A percentile compares a stretch with the other conserved stretches of the same genome.
Conservation (phyloP, 176 grass and related monocot species). For the Raddia guianensis region DNA sequence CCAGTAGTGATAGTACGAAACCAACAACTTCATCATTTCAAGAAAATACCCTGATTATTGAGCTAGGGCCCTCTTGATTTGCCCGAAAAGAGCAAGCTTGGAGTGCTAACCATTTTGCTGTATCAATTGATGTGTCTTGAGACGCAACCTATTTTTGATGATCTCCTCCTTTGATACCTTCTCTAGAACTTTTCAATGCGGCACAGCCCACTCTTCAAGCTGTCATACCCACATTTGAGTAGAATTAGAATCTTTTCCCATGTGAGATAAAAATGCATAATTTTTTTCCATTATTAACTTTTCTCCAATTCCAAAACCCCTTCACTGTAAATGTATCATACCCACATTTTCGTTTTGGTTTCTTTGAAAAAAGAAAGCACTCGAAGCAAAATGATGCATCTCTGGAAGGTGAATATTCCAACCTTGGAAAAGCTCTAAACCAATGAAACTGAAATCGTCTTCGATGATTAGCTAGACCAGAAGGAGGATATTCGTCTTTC, state of each 20-base stretch:
- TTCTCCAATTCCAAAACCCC: neutral
- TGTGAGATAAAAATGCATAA: neutral
- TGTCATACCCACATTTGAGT: neutral
- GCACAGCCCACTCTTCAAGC: neutral
- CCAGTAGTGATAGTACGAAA: too few species aligned
- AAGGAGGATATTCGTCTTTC: too few species aligned
- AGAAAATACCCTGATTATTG: slow-evolving; percentile 5
- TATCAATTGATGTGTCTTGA: neutral
- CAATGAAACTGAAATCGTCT: too few species aligned
- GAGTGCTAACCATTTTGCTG: neutral
- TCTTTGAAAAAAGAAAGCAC: too few species aligned
- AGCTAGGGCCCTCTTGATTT: neutral
- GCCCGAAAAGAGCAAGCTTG: neutral
- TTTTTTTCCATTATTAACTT: neutral
- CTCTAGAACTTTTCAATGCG: neutral
- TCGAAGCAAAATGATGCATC: too few species aligned
- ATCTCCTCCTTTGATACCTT: neutral
- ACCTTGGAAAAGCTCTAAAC: too few species aligned
- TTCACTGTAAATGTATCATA: neutral
- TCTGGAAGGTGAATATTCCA: too few species aligned
- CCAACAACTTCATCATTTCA: neutral
- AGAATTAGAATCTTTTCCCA: neutral
- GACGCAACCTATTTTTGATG: neutral
- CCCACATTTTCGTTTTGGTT: neutral
- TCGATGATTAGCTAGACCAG: too few species aligned